Base-by-base conservation (phyloP, 2,329 filamentous ascomycete species). In the Colletotrichum melonis region DNA sequence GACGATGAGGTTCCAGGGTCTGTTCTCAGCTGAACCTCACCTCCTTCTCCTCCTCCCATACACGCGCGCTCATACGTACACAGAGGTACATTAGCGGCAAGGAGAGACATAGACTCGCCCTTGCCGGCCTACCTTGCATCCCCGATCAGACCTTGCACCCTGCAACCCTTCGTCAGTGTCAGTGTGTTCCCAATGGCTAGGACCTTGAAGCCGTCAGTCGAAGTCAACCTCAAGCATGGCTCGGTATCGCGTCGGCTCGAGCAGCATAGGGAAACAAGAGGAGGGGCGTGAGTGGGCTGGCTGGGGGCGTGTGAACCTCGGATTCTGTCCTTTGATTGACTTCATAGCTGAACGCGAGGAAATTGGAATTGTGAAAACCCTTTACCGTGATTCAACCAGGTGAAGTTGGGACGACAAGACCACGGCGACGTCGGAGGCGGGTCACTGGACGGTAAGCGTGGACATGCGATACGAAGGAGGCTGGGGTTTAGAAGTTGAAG, bases 21-120 rank as follows among this genome's bases (percentile, higher is more conserved):
- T 70, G 70, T 65, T 70, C 67, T 73, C 67, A 60, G 67, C 70
- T 52, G 70, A 65, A 70, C 60, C 70, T 49, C 67, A 42, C 19
- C 59, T 42, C 66, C 42, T 54, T 52, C 65, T 69, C 55, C 38
- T 42, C 19, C 28, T 32, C 24, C 38, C 24, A 24, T 16, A 57
- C 32, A 5, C n/a, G 7, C 3, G 14, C 26, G 2, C 28, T 28
- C 19, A 24, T 14, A 46, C 64, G 19, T 19, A 42, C 38, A 16
- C 24, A 30, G 46, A 22, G 24, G 35, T 12, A 38, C 42, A 30
- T 19, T 57, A 24, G 52, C 22, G 26, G 28, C 38, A 42, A 19
- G 16, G 14, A 42, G 14, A 42, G 38, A 42, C 5, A n/a, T 16
- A 52, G 49, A 42, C 46, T 22, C 52, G 11, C 28, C 32, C 67